phyloP scores from a whole-genome alignment of 1,284 basidiomycete species.

The Malassezia pachydermatis region DNA sequence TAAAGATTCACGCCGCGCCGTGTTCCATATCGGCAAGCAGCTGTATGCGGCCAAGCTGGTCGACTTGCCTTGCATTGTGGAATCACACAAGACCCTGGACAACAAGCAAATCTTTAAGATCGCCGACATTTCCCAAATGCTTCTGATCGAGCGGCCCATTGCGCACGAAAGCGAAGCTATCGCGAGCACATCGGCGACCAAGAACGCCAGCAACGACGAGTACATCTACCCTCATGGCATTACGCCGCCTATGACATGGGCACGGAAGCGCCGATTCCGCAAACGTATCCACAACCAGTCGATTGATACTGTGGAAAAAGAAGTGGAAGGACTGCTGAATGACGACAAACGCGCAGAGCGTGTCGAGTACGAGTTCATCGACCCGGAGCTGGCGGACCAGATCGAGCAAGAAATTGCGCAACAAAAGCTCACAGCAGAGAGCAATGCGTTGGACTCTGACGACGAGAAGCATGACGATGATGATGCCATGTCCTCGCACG shows the following conservation, averaged over 20 bases:
- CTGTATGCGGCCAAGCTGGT: conserved; percentile 85
- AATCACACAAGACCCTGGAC: conserved; percentile 92
- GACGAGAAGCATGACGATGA: conserved; percentile 20
- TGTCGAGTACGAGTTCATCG: conserved; percentile 51
- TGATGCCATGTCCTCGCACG: conserved; percentile 20
- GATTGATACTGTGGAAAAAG: conserved; percentile 92
- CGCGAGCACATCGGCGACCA: conserved; percentile 48
- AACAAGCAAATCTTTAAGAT: conserved; percentile 91
- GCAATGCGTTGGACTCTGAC: background rate
- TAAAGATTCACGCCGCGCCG: conserved; percentile 88
- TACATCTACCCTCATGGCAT: conserved; percentile 96
- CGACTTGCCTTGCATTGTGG: conserved; percentile 85
- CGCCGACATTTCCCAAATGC: conserved; percentile 76
- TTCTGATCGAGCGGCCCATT: conserved; percentile 37
- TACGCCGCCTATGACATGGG: conserved; percentile 83
- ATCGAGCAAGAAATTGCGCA: conserved; percentile 17
- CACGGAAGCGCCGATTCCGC: conserved; percentile 82
- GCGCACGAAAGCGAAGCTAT: conserved; percentile 56
- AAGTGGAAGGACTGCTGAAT: conserved; percentile 80
- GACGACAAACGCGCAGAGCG: conserved; percentile 72
- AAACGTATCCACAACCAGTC: conserved; percentile 79
- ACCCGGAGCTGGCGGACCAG: conserved; percentile 18
- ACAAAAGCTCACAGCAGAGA: background rate
- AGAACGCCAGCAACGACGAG: conserved; percentile 67
- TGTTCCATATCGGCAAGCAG: conserved; percentile 74